Evolutionary conservation across 2,329 filamentous ascomycete genomes (phyloP).

Genomic region (Phialophora verrucosa): DNA sequence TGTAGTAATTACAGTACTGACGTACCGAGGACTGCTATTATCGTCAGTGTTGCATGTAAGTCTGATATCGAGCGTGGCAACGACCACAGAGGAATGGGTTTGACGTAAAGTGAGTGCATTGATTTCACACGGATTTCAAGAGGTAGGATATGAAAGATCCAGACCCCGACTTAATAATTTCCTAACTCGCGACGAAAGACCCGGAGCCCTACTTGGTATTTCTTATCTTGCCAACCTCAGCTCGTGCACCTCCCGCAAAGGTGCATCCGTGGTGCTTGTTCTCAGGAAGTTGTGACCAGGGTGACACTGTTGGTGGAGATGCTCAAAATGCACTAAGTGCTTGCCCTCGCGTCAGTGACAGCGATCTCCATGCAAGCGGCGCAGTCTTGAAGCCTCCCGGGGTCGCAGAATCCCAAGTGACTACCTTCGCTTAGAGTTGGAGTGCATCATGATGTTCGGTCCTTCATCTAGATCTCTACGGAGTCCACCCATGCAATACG

Average conservation of each 20-base stretch:
- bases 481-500: background rate
- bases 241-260: background rate
- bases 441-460: background rate
- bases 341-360: background rate
- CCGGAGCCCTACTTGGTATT: background rate
- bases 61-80: background rate
- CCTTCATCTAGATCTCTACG: background rate
- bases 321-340: constrained; percentile 4
- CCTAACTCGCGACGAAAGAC: background rate
- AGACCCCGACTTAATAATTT: background rate
- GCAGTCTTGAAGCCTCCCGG: background rate
- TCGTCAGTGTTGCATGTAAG: background rate
- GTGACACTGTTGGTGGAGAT: constrained; percentile 1
- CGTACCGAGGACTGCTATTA: background rate
- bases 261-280: background rate
- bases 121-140: background rate
- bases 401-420: background rate
- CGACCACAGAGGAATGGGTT: background rate
- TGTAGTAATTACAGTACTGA: background rate
- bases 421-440: background rate
- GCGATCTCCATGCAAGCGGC: background rate
- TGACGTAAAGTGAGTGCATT: background rate
- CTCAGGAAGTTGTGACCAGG: background rate
- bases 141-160: background rate
- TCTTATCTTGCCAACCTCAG: background rate